A percentile compares a stretch with the other conserved stretches of the same genome.
phyloP scores from a whole-genome alignment of 2,329 filamentous ascomycete genomes.

The Beauveria caledonica region DNA sequence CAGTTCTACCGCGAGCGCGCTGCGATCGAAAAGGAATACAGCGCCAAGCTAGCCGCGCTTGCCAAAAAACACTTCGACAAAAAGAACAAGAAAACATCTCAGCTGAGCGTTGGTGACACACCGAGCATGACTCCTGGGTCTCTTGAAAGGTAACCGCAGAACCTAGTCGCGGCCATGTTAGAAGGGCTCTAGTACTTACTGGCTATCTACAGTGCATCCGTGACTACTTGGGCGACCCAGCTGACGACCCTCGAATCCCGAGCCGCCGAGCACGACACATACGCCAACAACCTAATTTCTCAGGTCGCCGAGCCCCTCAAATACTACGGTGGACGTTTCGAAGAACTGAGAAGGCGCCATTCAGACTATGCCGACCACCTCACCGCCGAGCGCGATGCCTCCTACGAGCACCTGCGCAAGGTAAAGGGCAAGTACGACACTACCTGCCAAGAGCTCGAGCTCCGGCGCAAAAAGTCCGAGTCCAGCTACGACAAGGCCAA shows the following conservation, averaged over 20 bases:
- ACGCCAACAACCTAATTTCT: conserved; percentile 66
- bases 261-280: conserved; percentile 82
- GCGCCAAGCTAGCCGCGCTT: conserved; percentile 73
- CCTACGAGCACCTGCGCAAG: conserved; percentile 81
- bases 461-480: conserved; percentile 88
- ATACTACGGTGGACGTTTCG: conserved; percentile 63
- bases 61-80: conserved; percentile 98
- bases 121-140: conserved; percentile 91
- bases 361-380: conserved; percentile 81
- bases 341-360: conserved; percentile 88
- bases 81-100: conserved; percentile 83
- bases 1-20: conserved; percentile 94
- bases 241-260: conserved; percentile 81
- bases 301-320: conserved; percentile 85
- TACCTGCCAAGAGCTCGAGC: conserved; percentile 90
- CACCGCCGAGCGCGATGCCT: conserved; percentile 78
- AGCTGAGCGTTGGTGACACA: conserved; percentile 85
- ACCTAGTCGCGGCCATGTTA: background rate
- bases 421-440: conserved; percentile 88
- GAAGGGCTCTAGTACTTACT: background rate
- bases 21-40: conserved; percentile 94
- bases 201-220: conserved; percentile 57
- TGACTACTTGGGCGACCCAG: conserved; percentile 95
- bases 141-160: conserved; percentile 62
- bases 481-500: conserved; percentile 91